phyloP scores from a whole-genome alignment of 345 rosid species.

The Eucalyptus pauciflora region DNA sequence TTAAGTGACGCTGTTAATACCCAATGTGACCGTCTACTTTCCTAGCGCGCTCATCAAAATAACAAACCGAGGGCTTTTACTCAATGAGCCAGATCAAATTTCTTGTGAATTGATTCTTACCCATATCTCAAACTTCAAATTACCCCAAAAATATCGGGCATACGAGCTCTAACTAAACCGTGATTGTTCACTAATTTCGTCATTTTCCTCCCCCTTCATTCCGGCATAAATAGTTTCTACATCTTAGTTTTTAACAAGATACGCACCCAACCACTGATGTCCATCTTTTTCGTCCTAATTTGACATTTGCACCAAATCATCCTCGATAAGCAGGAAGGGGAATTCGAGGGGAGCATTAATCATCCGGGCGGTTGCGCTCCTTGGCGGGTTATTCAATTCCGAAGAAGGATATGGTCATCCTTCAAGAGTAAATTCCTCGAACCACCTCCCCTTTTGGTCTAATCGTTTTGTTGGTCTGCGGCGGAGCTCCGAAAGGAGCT shows the following conservation, averaged over 20 bases:
- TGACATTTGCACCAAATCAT: neutral
- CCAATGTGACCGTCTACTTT: neutral
- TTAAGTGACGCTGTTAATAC: rapidly evolving
- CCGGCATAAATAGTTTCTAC: neutral
- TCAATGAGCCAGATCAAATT: neutral
- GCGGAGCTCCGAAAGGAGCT: too few relatives aligned
- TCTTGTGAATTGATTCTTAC: neutral
- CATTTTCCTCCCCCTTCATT: neutral
- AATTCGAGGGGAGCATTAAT: neutral
- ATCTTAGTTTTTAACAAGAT: neutral
- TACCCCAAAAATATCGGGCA: neutral
- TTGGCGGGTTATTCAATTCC: neutral
- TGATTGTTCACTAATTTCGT: neutral
- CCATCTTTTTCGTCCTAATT: neutral
- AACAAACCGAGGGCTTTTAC: neutral
- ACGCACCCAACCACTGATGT: rapidly evolving
- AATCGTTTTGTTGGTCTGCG: neutral
- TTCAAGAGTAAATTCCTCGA: neutral
- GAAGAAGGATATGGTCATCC: neutral
- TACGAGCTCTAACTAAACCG: neutral
- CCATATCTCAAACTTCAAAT: too few relatives aligned
- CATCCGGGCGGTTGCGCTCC: neutral
- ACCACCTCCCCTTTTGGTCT: neutral
- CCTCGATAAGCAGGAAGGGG: neutral
- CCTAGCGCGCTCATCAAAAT: neutral